Percentiles rank a stretch among this genome's conserved stretches.
phyloP scores from a whole-genome alignment of 257 asterid genomes.

The Fraxinus pennsylvanica region DNA sequence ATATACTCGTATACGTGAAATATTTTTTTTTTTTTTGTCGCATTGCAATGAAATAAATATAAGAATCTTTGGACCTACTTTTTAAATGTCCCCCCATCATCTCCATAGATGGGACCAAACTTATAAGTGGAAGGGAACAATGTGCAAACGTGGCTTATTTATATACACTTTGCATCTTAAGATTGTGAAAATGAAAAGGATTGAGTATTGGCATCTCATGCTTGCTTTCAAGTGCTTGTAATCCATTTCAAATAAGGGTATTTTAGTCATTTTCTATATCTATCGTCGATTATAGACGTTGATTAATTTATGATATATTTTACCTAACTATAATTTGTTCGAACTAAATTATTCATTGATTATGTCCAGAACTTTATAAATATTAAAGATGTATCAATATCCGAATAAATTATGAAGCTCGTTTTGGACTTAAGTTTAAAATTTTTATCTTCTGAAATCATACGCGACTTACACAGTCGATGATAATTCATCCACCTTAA shows the following conservation, averaged over 20 bases:
- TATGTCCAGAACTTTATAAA: no score
- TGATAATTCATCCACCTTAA: no score
- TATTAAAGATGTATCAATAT: neutral
- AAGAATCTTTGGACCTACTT: neutral
- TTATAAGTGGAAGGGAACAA: neutral
- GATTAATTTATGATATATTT: no score
- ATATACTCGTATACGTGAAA: neutral
- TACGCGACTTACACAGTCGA: no score
- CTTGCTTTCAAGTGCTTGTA: neutral
- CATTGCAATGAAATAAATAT: no score
- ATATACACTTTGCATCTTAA: neutral
- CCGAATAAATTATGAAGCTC: neutral
- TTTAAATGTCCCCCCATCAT: neutral
- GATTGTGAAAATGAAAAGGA: neutral
- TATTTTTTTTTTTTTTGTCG: neutral
- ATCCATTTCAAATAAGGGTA: neutral
- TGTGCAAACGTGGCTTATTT: neutral
- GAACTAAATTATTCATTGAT: neutral
- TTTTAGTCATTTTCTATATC: neutral
- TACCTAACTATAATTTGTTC: neutral
- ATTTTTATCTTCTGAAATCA: no score
- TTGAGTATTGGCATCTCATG: neutral
- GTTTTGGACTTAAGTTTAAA: neutral
- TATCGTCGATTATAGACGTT: neutral
- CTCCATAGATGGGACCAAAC: neutral